phyloP scores from a whole-genome alignment of 2,329 filamentous ascomycete species.

The Xylariaceae sp. region DNA sequence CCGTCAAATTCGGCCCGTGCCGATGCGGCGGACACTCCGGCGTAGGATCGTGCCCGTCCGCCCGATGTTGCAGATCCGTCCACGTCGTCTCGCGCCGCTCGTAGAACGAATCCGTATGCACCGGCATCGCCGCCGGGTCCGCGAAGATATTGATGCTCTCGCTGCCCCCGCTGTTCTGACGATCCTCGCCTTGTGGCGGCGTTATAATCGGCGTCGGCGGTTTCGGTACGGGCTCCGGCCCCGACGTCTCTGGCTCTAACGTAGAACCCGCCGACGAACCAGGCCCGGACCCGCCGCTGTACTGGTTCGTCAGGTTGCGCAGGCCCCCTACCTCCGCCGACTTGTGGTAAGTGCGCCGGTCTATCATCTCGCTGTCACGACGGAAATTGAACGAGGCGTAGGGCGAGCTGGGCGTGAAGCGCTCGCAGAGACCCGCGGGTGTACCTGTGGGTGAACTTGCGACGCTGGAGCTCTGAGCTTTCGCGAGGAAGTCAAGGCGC shows the following conservation, averaged over 20 bases:
- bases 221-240: no score
- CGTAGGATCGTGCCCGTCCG: conserved; percentile 12
- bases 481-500: conserved; percentile 29
- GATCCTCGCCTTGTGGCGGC: neutral
- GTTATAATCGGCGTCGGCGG: conserved; percentile 1
- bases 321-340: conserved; percentile 29
- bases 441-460: conserved; percentile 18
- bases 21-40: conserved; percentile 2
- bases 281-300: conserved; percentile 6
- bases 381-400: conserved; percentile 23
- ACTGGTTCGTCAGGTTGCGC: conserved; percentile 25
- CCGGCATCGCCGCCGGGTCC: conserved; percentile 24
- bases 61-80: conserved; percentile 26
- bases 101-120: conserved; percentile 12
- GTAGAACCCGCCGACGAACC: no score
- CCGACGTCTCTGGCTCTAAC: no score
- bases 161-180: conserved; percentile 21
- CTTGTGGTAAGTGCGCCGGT: conserved; percentile 27
- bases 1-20: neutral
- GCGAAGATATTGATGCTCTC: conserved; percentile 30
- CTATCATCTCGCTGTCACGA: conserved; percentile 22
- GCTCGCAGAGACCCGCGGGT: neutral
- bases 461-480: conserved; percentile 22
- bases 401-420: conserved; percentile 26
- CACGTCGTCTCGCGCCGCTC: conserved; percentile 25